Conservation (phyloP, 768 basidiomycete genomes). For the Leccinellum rugosiceps region DNA sequence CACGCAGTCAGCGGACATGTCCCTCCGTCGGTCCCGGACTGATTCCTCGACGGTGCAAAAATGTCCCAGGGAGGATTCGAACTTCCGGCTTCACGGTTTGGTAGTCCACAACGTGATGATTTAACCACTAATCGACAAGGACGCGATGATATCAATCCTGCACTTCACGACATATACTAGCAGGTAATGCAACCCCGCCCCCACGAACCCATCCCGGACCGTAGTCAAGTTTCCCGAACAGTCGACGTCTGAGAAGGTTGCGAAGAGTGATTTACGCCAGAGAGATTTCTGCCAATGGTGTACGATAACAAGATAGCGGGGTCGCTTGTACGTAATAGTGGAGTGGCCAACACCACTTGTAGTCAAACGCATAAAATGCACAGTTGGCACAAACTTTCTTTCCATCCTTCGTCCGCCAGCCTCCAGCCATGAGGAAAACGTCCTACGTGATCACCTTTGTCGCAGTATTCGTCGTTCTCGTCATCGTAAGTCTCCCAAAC, state of each 20-base stretch:
- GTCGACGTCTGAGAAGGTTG: not conserved
- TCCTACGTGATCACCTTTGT: conserved; percentile 66
- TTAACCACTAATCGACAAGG: conserved; percentile 46
- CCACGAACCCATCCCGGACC: too few species aligned
- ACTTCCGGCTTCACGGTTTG: conserved; percentile 39
- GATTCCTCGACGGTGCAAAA: conserved; percentile 1
- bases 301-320: conserved; percentile 10
- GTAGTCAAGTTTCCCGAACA: not conserved
- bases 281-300: conserved; percentile 28
- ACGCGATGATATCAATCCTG: conserved; percentile 3
- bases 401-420: not conserved
- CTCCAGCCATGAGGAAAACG: conserved; percentile 55
- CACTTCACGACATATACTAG: not conserved
- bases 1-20: too few species aligned
- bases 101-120: conserved; percentile 40
- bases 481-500: conserved; percentile 43
- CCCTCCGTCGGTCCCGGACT: not conserved
- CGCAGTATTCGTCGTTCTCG: conserved; percentile 47
- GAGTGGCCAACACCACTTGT: not conserved
- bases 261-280: not conserved
- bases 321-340: conserved; percentile 3
- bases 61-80: conserved; percentile 38
- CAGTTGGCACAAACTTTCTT: not conserved
- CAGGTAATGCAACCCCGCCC: not conserved
- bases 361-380: not conserved